Conservation (phyloP, 305 asterid genomes). For the Fraxinus floribunda region DNA sequence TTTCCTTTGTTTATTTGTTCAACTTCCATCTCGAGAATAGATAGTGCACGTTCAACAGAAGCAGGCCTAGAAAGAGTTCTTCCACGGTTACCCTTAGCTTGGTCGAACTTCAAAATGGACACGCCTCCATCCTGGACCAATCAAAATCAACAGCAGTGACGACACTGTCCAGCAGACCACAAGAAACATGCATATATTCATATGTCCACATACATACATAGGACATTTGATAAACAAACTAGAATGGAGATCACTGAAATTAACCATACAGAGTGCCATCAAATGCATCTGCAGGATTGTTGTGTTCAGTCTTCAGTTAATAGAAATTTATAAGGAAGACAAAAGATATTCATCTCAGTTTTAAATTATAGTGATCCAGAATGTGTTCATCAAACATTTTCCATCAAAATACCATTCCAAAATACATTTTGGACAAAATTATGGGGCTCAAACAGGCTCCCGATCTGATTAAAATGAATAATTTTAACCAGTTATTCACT, state of each 20-base stretch:
- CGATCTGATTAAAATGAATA: not conserved
- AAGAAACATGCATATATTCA: not conserved
- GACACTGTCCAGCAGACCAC: not conserved
- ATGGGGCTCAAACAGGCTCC: not conserved
- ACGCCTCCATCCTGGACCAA: conserved; percentile 78
- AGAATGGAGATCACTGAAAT: not conserved
- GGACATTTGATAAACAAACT: not conserved
- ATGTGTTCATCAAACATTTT: not conserved
- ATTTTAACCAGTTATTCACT: not conserved
- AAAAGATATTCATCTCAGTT: not conserved
- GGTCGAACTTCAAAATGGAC: conserved; percentile 76
- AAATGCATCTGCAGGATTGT: not conserved
- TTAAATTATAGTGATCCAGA: not conserved
- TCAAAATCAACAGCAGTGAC: conserved; percentile 13
- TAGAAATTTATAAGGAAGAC: not conserved
- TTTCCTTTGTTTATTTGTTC: conserved; percentile 97
- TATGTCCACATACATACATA: not conserved
- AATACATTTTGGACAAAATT: too few relatives aligned
- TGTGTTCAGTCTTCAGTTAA: not conserved
- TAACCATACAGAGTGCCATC: not conserved
- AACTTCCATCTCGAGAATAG: conserved; percentile 93
- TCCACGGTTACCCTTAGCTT: conserved; percentile 47
- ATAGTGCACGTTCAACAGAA: conserved; percentile 89
- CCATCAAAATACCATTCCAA: too few relatives aligned
- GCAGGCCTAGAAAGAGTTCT: conserved; percentile 67